Conservation (phyloP, 2,329 filamentous ascomycete species). For the Fusarium sp. region DNA sequence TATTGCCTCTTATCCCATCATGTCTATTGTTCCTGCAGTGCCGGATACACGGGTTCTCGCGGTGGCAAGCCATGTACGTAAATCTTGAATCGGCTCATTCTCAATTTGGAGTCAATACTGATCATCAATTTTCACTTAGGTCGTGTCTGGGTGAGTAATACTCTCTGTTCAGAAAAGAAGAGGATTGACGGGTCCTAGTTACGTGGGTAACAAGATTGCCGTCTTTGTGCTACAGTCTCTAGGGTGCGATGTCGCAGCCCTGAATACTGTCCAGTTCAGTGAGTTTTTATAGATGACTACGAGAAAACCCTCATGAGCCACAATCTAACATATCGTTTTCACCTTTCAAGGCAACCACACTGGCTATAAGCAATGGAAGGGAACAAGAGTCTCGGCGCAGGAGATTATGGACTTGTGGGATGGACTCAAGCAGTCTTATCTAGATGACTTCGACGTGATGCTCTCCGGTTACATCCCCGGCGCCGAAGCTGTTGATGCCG, state of each 20-base stretch:
- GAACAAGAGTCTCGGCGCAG: constrained; percentile 81
- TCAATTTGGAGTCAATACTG: constrained; percentile 11
- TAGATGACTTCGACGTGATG: constrained; percentile 93
- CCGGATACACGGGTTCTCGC: constrained; percentile 79
- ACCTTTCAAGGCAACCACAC: constrained; percentile 85
- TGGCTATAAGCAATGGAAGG: constrained; percentile 89
- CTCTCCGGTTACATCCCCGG: constrained; percentile 95
- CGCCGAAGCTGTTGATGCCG: constrained; percentile 82
- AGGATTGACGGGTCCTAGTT: constrained; percentile 64
- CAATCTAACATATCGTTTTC: constrained; percentile 11
- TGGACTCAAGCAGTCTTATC: constrained; percentile 83
- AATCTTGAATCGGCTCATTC: constrained; percentile 21
- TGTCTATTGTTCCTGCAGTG: constrained; percentile 48
- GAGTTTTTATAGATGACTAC: constrained; percentile 50
- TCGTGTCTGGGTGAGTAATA: constrained; percentile 45
- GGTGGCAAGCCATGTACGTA: constrained; percentile 97
- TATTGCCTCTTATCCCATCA: constrained; percentile 7
- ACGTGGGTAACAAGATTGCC: constrained; percentile 98
- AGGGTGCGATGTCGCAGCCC: constrained; percentile 90
- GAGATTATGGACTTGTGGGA: constrained; percentile 88
- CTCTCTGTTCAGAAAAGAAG: not conserved
- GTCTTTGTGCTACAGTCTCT: constrained; percentile 93
- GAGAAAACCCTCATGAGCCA: not conserved
- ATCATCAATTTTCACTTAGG: constrained; percentile 30
- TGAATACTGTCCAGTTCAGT: constrained; percentile 99